These are phyloP conservation scores for Suhomyces taliae DNA, from an alignment of 1,139 yeast species.

Conservation along the genomic window DNA sequence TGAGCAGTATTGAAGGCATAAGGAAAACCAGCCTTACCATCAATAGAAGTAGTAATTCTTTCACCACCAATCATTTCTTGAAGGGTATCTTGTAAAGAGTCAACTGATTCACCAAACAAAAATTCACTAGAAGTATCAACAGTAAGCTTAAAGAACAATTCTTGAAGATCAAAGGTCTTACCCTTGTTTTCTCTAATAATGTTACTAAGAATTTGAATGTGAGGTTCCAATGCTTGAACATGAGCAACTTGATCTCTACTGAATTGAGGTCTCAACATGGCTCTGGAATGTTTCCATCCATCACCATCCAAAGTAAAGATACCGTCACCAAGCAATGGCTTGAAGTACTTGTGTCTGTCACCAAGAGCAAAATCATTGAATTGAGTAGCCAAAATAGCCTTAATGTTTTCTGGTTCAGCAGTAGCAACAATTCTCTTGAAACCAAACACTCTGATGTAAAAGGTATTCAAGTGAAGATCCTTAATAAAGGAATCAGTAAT, in stretches of 20 bases:
- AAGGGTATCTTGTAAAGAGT: slow-evolving; percentile 33
- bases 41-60: slow-evolving; percentile 17
- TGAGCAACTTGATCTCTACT: slow-evolving; percentile 30
- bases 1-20: slow-evolving; percentile 45
- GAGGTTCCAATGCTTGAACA: slow-evolving; percentile 26
- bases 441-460: slow-evolving; percentile 12
- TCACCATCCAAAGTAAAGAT: slow-evolving; percentile 28
- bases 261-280: slow-evolving; percentile 30
- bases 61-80: slow-evolving; percentile 20
- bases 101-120: slow-evolving; percentile 55
- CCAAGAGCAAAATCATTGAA: slow-evolving; percentile 28
- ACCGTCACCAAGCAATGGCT: slow-evolving; percentile 26
- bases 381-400: slow-evolving; percentile 27
- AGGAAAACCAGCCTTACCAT: slow-evolving; percentile 32
- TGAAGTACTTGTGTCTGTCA: slow-evolving; percentile 23
- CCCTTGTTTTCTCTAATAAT: slow-evolving; percentile 18
- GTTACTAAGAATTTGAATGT: slow-evolving; percentile 19
- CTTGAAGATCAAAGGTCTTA: slow-evolving; percentile 45
- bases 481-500: slow-evolving; percentile 4
- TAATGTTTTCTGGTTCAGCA: slow-evolving; percentile 24
- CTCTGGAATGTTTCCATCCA: slow-evolving; percentile 29
- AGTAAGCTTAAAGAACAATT: slow-evolving; percentile 49
- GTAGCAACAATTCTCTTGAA: slow-evolving; percentile 16
- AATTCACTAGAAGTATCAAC: slow-evolving; percentile 61
- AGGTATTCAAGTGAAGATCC: slow-evolving; percentile 4